These are phyloP conservation scores for Fomitopsis pinicola DNA, from an alignment of 1,284 basidiomycete genomes.

Conservation along the genomic window DNA sequence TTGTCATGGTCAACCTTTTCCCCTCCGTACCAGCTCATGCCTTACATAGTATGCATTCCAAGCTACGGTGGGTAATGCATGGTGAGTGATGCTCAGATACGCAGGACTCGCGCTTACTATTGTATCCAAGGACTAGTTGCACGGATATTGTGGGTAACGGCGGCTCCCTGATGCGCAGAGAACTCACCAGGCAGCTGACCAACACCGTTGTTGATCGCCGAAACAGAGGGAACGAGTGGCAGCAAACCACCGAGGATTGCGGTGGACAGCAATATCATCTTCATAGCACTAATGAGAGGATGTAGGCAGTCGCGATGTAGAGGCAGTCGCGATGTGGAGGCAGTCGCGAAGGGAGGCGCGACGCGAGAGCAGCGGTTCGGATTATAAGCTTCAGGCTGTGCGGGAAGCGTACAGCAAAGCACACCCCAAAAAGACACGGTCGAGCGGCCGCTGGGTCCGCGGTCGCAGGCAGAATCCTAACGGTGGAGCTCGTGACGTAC, in stretches of 20 bases:
- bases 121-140: conserved; percentile 26
- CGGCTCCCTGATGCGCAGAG: background rate
- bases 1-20: background rate
- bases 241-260: background rate
- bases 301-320: no score
- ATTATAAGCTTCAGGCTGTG: background rate
- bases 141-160: background rate
- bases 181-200: conserved; percentile 17
- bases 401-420: background rate
- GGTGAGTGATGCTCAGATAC: background rate
- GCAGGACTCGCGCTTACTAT: conserved; percentile 19
- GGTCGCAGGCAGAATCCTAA: background rate
- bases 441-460: background rate
- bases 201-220: conserved; percentile 14
- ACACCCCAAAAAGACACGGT: background rate
- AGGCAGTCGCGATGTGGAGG: no score
- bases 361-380: no score
- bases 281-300: background rate
- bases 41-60: conserved; percentile 30
- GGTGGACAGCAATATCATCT: background rate
- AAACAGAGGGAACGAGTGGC: background rate
- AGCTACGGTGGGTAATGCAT: conserved; percentile 12
- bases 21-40: background rate
- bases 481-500: conserved; percentile 9
- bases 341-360: no score